Evolutionary conservation across 1,139 yeast genomes (phyloP).

Genomic region (Taiozyma sp.): DNA sequence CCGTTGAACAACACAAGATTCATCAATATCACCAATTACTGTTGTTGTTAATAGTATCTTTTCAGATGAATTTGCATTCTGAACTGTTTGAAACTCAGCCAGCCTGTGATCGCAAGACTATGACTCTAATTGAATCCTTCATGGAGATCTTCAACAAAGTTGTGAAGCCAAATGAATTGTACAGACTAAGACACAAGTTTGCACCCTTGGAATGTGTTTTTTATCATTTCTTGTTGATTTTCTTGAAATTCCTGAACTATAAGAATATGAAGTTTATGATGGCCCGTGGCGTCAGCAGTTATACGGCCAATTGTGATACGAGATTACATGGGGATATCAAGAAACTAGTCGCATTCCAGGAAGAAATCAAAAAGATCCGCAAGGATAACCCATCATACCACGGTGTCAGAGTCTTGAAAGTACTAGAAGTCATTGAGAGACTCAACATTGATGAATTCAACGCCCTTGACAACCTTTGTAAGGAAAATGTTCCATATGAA

Average conservation of each 20-base stretch:
- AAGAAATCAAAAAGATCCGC: constrained; percentile 3
- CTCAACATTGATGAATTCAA: constrained; percentile 6
- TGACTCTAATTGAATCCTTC: constrained; percentile 4
- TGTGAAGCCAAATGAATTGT: constrained; percentile 2
- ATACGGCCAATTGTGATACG: not conserved
- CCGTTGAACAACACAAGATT: not conserved
- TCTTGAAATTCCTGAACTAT: constrained; percentile 17
- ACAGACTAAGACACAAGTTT: constrained; percentile 7
- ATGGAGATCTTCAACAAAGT: constrained; percentile 2
- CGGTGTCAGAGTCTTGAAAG: constrained; percentile 4
- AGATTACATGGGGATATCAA: constrained; percentile 2
- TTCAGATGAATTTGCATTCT: constrained; percentile 16
- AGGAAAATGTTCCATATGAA: not conserved
- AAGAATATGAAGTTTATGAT: constrained; percentile 11
- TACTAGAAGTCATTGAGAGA: constrained; percentile 5
- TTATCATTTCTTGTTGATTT: constrained; percentile 17
- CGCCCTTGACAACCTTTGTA: not conserved
- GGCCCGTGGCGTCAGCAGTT: not conserved
- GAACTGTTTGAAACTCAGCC: constrained; percentile 9
- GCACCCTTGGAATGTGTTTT: constrained; percentile 14
- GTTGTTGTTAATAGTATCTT: constrained; percentile 6
- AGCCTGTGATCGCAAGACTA: constrained; percentile 13
- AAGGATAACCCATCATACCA: constrained; percentile 3
- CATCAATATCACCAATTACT: constrained; percentile 7
- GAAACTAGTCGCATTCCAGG: constrained; percentile 5